phyloP scores from a whole-genome alignment of 1,284 basidiomycete genomes.

The Ganoderma sinense region DNA sequence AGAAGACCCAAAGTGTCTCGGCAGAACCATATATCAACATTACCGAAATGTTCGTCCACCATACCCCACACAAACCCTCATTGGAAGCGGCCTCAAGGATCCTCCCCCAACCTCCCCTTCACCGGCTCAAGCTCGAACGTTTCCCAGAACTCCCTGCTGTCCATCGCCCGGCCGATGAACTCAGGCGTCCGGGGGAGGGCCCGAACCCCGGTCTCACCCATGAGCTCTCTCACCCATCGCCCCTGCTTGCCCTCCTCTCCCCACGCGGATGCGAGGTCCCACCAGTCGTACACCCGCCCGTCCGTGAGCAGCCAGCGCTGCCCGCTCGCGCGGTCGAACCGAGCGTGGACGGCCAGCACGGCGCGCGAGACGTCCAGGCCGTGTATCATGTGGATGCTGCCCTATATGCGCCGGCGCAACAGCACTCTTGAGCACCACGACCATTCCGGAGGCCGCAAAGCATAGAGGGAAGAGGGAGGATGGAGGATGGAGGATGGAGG shows the following conservation, averaged over 20 bases:
- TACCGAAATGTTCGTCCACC: too few relatives aligned
- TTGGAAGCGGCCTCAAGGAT: constrained; percentile 36
- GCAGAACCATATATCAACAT: too few relatives aligned
- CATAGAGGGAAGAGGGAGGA: not conserved
- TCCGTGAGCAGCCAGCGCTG: constrained; percentile 68
- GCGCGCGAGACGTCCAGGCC: constrained; percentile 64
- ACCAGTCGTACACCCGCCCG: constrained; percentile 70
- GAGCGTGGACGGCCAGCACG: constrained; percentile 58
- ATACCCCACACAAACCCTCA: not conserved
- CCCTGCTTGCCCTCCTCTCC: constrained; percentile 39
- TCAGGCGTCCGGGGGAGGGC: constrained; percentile 60
- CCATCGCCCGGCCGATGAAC: constrained; percentile 58
- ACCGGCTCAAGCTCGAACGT: constrained; percentile 47
- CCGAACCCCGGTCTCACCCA: constrained; percentile 57
- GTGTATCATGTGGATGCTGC: constrained; percentile 66
- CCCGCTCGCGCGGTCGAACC: constrained; percentile 51
- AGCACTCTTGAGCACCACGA: not conserved
- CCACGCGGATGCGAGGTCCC: constrained; percentile 69
- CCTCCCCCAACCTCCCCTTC: constrained; percentile 27
- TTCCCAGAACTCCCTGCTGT: constrained; percentile 69
- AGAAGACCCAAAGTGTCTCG: too few relatives aligned
- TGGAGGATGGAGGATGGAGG: not conserved
- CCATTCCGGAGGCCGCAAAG: not conserved
- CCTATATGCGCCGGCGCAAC: constrained; percentile 45
- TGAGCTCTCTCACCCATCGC: constrained; percentile 65